These are phyloP conservation scores for Melampsora americana DNA, from an alignment of 1,284 basidiomycete species.

Conservation along the genomic window DNA sequence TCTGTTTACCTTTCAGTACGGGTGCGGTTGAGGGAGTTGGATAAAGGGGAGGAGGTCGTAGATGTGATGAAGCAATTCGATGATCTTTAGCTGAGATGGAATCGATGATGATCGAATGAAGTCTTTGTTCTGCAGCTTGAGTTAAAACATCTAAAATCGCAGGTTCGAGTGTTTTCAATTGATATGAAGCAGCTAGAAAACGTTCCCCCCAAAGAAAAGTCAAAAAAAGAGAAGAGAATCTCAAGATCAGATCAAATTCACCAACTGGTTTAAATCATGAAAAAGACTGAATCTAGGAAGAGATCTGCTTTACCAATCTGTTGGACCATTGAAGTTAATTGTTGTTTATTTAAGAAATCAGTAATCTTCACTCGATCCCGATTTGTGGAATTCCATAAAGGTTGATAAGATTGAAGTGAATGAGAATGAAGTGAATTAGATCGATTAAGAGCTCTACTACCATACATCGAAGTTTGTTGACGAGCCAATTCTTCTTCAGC, in stretches of 20 bases:
- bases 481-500: slow-evolving; percentile 50
- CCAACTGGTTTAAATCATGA: too few relatives aligned
- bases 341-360: slow-evolving; percentile 27
- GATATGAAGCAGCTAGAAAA: slow-evolving; percentile 48
- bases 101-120: slow-evolving; percentile 67
- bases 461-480: slow-evolving; percentile 19
- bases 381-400: neutral
- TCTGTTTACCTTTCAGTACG: slow-evolving; percentile 24
- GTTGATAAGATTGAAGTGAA: neutral
- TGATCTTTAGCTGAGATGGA: slow-evolving; percentile 72
- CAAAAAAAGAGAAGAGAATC: neutral
- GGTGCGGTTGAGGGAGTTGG: slow-evolving; percentile 49
- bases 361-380: slow-evolving; percentile 17
- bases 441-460: slow-evolving; percentile 2
- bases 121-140: slow-evolving; percentile 68
- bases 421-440: neutral
- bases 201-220: slow-evolving; percentile 11
- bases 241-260: neutral
- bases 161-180: slow-evolving; percentile 51
- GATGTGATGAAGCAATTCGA: slow-evolving; percentile 64
- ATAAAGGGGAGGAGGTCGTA: slow-evolving; percentile 64
- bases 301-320: slow-evolving; percentile 20
- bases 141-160: slow-evolving; percentile 59
- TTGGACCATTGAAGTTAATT: slow-evolving; percentile 32
- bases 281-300: too few relatives aligned